Conservation (phyloP, 2,329 filamentous ascomycete genomes). For the Ophiostoma tasmaniense region DNA sequence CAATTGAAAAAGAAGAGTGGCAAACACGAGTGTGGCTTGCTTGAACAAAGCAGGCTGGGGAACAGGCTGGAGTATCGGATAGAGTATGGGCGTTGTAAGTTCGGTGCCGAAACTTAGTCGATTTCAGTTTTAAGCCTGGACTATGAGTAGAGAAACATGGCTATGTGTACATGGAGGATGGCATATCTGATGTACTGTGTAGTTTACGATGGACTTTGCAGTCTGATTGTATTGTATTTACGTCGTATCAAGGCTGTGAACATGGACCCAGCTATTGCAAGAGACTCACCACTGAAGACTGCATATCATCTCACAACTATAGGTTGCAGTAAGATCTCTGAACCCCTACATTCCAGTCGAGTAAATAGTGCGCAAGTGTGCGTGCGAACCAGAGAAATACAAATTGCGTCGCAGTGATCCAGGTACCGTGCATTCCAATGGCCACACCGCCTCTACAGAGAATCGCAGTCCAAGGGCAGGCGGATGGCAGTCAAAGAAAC, state of each 20-base stretch:
- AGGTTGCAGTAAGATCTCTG: not conserved
- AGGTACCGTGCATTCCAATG: not conserved
- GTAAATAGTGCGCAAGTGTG: not conserved
- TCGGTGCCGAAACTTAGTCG: not conserved
- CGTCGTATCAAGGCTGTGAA: not conserved
- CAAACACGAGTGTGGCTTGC: not conserved
- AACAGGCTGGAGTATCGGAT: not conserved
- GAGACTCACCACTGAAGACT: no score
- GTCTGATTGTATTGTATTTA: no score
- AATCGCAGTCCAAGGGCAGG: not conserved
- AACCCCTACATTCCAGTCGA: not conserved
- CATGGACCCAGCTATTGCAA: not conserved
- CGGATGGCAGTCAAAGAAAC: not conserved
- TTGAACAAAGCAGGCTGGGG: not conserved
- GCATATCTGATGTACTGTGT: no score
- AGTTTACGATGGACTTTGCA: no score
- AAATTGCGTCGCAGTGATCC: not conserved
- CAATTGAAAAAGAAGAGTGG: not conserved
- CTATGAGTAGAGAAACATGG: no score
- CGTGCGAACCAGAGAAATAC: not conserved
- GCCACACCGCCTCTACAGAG: not conserved
- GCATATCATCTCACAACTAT: not conserved
- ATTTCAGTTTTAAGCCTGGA: no score
- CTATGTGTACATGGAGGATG: not conserved
- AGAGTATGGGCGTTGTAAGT: not conserved